Evolutionary conservation across 164 flowering plant genomes (phyloP), one percentile per base, ranked within the genome.

Genomic region (Euptelea pleiosperma): DNA sequence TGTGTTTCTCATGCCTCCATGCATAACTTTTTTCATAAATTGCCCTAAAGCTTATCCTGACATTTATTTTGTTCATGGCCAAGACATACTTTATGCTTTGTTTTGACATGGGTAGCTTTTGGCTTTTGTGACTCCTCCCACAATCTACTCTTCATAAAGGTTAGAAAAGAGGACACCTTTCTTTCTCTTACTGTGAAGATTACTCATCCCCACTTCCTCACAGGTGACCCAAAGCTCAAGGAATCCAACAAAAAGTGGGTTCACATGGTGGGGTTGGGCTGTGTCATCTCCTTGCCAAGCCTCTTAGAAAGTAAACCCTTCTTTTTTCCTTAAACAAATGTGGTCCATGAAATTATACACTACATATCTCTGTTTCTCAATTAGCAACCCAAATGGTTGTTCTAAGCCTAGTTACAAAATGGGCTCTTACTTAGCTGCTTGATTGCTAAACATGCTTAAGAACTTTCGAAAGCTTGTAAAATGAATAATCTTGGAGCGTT

Each of bases 201-300:
- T 50, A 52, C 46, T 64, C 67, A 63, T 45, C 53, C 54, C 62
- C 63, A 68, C 55, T 68, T 62, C 50, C 50, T 61, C 42, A 46
- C 53, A 67, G 64, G 39, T 65, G 67, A 67, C 75, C 64, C 62
- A 51, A 53, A 36, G 55, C 59, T 64, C 55, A 72, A 77, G 73
- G 67, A 73, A 77, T 56, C 75, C 49, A 53, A 41, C 24, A 61
- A 55, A 62, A 58, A 57, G n/a, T n/a, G 60, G 31, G 40, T 67
- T 77, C 78, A 74, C 78, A 70, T 74, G 76, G 73, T 66, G 70
- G 55, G 57, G 68, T 30, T 52, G 56, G 45, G 16, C 47, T 58
- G 26, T 57, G 57, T 57, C 58, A 62, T 62, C 11, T 18, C 45
- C 56, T 42, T 57, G 61, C 61, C 34, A 52, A 65, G 29, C 6